Conservation (phyloP, 2,329 filamentous ascomycete species). For the Alternaria metachromatica region DNA sequence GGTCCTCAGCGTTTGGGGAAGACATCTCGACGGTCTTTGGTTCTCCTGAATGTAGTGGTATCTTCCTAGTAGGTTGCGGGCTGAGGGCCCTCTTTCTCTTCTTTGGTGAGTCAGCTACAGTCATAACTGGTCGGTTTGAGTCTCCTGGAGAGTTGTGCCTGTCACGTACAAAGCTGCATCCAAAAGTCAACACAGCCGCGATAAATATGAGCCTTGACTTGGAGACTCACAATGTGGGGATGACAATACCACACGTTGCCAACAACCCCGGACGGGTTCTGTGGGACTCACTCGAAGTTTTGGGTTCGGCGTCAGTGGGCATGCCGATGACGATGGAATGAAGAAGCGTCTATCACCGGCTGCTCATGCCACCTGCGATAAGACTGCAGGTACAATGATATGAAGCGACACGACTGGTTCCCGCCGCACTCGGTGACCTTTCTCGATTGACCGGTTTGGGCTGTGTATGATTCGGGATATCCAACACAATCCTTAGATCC, state of each 20-base stretch:
- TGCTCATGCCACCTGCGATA: conserved; percentile 27
- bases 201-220: not conserved
- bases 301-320: conserved; percentile 37
- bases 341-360: conserved; percentile 25
- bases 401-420: not conserved
- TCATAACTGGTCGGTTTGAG: conserved; percentile 34
- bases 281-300: conserved; percentile 35
- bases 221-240: conserved; percentile 37
- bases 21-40: conserved; percentile 9
- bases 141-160: conserved; percentile 30
- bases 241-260: conserved; percentile 35
- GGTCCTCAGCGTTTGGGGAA: not conserved
- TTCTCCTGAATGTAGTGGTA: conserved; percentile 18
- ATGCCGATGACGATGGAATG: conserved; percentile 34
- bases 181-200: conserved; percentile 5
- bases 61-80: conserved; percentile 20
- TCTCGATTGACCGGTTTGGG: conserved; percentile 14
- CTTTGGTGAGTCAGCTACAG: conserved; percentile 40
- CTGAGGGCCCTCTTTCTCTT: conserved; percentile 43
- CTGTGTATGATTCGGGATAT: conserved; percentile 16
- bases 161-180: conserved; percentile 41
- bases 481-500: not conserved
- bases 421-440: not conserved
- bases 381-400: conserved; percentile 2
- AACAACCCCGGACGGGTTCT: conserved; percentile 30